Percentiles rank a stretch among this genome's conserved stretches.
phyloP scores from a whole-genome alignment of 2,329 filamentous ascomycete species.

The Aphanoascus verrucosus region DNA sequence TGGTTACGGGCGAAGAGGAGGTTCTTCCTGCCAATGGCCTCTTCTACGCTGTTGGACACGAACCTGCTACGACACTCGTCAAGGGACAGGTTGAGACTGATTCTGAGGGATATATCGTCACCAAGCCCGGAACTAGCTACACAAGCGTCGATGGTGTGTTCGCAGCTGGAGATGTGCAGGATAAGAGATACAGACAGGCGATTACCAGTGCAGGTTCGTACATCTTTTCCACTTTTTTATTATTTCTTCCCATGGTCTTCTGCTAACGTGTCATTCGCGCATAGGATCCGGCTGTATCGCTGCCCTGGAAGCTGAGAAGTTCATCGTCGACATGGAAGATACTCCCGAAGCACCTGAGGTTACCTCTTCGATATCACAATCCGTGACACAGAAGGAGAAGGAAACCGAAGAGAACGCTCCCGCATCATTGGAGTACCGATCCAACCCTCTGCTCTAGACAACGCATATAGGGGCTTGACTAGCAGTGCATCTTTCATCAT shows the following conservation, averaged over 20 bases:
- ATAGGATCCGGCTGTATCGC: conserved; percentile 87
- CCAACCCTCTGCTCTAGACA: conserved; percentile 52
- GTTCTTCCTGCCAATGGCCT: conserved; percentile 82
- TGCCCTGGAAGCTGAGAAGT: conserved; percentile 92
- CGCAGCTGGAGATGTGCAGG: conserved; percentile 93
- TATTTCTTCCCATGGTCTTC: not conserved
- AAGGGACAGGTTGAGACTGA: conserved; percentile 85
- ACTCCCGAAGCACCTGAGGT: conserved; percentile 17
- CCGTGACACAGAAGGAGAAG: conserved; percentile 34
- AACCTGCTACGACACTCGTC: conserved; percentile 81
- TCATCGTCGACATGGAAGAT: conserved; percentile 64
- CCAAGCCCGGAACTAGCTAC: conserved; percentile 73
- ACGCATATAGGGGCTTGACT: not conserved
- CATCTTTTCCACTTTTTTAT: not conserved
- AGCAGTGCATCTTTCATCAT: not conserved
- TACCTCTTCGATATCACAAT: conserved; percentile 39
- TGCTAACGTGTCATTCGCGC: not conserved
- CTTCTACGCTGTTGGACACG: conserved; percentile 96
- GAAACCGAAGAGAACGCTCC: conserved; percentile 34
- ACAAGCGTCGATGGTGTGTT: conserved; percentile 90
- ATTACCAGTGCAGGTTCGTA: conserved; percentile 88
- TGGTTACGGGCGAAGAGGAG: conserved; percentile 62
- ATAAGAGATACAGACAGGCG: conserved; percentile 95
- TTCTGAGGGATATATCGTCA: conserved; percentile 80
- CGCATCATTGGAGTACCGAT: conserved; percentile 48